Percentiles rank a stretch among this genome's conserved stretches.
Conservation (phyloP, 2,329 filamentous ascomycete genomes). For the Zymoseptoria crescenta region DNA sequence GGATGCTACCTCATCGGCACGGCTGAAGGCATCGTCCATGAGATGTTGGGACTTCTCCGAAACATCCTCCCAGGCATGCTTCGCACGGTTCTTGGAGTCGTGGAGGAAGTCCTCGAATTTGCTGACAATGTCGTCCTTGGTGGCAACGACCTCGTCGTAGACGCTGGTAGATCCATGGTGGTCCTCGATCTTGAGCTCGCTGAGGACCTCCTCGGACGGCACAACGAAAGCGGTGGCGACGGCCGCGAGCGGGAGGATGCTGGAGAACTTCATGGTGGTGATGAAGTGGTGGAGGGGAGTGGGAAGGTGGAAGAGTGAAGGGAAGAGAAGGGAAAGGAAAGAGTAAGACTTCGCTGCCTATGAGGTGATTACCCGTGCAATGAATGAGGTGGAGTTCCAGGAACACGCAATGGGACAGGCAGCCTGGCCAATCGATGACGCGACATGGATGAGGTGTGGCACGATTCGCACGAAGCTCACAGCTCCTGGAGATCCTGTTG, state of each 20-base stretch:
- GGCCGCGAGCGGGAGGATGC: slow-evolving; percentile 43
- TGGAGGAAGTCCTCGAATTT: slow-evolving; percentile 9
- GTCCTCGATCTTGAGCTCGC: slow-evolving; percentile 34
- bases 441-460: slow-evolving; percentile 3
- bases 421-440: slow-evolving; percentile 15
- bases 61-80: slow-evolving; percentile 24
- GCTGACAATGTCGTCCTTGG: slow-evolving; percentile 28
- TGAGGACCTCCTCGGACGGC: slow-evolving; percentile 43
- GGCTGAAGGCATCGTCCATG: slow-evolving; percentile 38
- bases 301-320: background rate
- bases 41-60: slow-evolving; percentile 30
- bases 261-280: slow-evolving; percentile 40
- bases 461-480: background rate
- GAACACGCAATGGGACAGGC: slow-evolving; percentile 13
- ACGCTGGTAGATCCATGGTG: slow-evolving; percentile 26
- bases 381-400: background rate
- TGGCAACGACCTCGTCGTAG: slow-evolving; percentile 27
- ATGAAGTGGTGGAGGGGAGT: background rate
- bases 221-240: slow-evolving; percentile 47
- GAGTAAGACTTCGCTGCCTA: background rate
- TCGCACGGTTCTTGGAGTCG: slow-evolving; percentile 18
- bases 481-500: background rate
- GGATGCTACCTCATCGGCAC: slow-evolving; percentile 32
- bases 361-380: slow-evolving; percentile 1
- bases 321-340: slow-evolving; percentile 1